Conservation (phyloP, 2,329 filamentous ascomycete genomes). For the Teratosphaeria zuluensis region DNA sequence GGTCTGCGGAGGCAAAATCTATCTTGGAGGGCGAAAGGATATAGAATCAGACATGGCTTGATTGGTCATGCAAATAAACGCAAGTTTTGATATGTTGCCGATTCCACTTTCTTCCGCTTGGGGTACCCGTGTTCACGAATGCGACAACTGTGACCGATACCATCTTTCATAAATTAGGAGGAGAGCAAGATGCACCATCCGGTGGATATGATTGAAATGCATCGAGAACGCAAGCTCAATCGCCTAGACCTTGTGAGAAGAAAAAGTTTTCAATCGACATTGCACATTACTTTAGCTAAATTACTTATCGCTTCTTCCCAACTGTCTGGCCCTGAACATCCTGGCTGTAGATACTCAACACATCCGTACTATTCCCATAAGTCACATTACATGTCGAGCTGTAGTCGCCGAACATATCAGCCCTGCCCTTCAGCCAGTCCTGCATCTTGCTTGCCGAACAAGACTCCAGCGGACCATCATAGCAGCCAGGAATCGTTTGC, state of each 20-base stretch:
- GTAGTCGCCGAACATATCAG: conserved; percentile 35
- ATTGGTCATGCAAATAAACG: no score
- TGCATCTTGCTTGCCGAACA: conserved; percentile 37
- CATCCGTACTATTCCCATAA: conserved; percentile 35
- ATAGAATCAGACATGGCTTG: conserved; percentile 10
- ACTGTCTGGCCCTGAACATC: conserved; percentile 4
- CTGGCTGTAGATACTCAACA: conserved; percentile 19
- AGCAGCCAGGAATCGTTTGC: conserved; percentile 39
- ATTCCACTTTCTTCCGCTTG: no score
- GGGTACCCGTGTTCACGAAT: no score
- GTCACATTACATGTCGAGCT: conserved; percentile 33
- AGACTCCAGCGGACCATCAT: conserved; percentile 42
- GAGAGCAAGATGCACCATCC: no score
- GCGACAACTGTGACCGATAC: no score
- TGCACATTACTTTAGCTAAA: no score
- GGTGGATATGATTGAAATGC: no score
- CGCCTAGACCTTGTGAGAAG: no score
- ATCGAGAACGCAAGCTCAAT: no score
- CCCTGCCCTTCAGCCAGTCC: conserved; percentile 34
- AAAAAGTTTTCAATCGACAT: no score
- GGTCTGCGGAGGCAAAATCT: conserved; percentile 62
- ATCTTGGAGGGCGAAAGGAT: conserved; percentile 54
- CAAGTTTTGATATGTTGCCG: no score
- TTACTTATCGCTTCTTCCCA: neutral
- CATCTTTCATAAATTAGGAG: no score